These are phyloP conservation scores for Nissolia schottii DNA, from an alignment of 306 rosid genomes.

Conservation along the genomic window DNA sequence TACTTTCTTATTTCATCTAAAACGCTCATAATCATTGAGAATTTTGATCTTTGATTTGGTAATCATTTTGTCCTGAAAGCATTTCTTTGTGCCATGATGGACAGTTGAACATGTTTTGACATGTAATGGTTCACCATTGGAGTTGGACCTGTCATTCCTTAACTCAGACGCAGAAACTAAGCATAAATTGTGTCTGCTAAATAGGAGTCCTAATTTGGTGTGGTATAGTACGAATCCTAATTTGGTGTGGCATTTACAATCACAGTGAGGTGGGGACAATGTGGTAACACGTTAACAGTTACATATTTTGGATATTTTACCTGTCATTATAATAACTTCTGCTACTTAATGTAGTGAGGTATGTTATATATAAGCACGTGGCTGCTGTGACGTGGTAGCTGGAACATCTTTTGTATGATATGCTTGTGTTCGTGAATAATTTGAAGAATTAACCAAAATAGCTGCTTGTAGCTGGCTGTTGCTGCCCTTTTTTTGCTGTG, in stretches of 20 bases:
- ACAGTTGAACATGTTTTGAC: slow-evolving; percentile 39
- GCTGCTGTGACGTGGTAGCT: slow-evolving; percentile 59
- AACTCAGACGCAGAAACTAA: slow-evolving; percentile 30
- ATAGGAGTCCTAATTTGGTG: slow-evolving; percentile 33
- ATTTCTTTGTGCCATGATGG: slow-evolving; percentile 44
- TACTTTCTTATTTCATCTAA: slow-evolving; percentile 32
- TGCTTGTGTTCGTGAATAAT: slow-evolving; percentile 43
- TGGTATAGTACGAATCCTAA: neutral
- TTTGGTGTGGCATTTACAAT: slow-evolving; percentile 22
- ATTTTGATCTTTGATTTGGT: slow-evolving; percentile 42
- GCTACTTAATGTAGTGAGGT: slow-evolving; percentile 54
- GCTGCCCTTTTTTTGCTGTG: slow-evolving; percentile 43
- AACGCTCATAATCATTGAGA: neutral
- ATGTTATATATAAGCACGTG: slow-evolving; percentile 35
- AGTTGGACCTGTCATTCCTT: slow-evolving; percentile 46
- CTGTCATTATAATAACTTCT: slow-evolving; percentile 30
- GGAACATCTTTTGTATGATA: slow-evolving; percentile 40
- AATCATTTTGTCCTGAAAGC: slow-evolving; percentile 21
- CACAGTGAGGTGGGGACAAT: slow-evolving; percentile 10
- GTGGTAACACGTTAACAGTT: slow-evolving; percentile 38
- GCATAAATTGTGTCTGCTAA: slow-evolving; percentile 30
- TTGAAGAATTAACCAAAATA: slow-evolving; percentile 35
- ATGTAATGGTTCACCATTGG: slow-evolving; percentile 38
- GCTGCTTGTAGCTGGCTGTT: slow-evolving; percentile 37
- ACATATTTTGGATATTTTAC: slow-evolving; percentile 20